phyloP scores from a whole-genome alignment of 2,329 filamentous ascomycete species.

The Pseudogymnoascus sp. region DNA sequence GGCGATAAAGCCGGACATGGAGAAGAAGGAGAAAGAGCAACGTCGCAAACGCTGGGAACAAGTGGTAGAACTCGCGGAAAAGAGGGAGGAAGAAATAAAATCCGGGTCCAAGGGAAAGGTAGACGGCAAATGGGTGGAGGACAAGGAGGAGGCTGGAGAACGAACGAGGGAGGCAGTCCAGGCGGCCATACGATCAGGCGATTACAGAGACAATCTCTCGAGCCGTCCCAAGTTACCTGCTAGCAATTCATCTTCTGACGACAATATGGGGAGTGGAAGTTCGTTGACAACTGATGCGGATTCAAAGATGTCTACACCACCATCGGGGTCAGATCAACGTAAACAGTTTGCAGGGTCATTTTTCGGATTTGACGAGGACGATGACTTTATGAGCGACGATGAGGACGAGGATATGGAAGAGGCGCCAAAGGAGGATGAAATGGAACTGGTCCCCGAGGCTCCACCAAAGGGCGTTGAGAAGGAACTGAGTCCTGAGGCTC shows the following conservation, averaged over 20 bases:
- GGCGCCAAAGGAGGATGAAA: conserved; percentile 17
- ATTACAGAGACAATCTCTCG: conserved; percentile 52
- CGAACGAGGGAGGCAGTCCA: conserved; percentile 70
- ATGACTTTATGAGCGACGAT: conserved; percentile 65
- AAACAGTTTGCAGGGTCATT: conserved; percentile 40
- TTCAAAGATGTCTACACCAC: conserved; percentile 40
- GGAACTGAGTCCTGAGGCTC: conserved; percentile 17
- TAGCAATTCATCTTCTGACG: conserved; percentile 32
- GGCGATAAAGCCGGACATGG: conserved; percentile 95
- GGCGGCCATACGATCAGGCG: conserved; percentile 58
- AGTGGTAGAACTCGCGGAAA: conserved; percentile 77
- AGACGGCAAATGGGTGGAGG: conserved; percentile 90
- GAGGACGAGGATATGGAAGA: conserved; percentile 28
- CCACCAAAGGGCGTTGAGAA: conserved; percentile 18
- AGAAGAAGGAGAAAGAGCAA: conserved; percentile 83
- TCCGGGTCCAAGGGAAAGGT: conserved; percentile 63
- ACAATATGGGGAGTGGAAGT: conserved; percentile 25
- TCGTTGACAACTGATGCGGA: conserved; percentile 23
- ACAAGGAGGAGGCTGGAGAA: conserved; percentile 83
- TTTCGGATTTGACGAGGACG: conserved; percentile 72
- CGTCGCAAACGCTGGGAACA: conserved; percentile 78
- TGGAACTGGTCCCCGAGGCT: conserved; percentile 17
- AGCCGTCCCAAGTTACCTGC: conserved; percentile 32
- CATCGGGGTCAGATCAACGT: conserved; percentile 33
- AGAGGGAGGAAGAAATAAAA: conserved; percentile 73